Percentiles rank a stretch among this genome's conserved stretches.
Conservation (phyloP, 1,284 basidiomycete genomes). For the Malassezia furfur region DNA sequence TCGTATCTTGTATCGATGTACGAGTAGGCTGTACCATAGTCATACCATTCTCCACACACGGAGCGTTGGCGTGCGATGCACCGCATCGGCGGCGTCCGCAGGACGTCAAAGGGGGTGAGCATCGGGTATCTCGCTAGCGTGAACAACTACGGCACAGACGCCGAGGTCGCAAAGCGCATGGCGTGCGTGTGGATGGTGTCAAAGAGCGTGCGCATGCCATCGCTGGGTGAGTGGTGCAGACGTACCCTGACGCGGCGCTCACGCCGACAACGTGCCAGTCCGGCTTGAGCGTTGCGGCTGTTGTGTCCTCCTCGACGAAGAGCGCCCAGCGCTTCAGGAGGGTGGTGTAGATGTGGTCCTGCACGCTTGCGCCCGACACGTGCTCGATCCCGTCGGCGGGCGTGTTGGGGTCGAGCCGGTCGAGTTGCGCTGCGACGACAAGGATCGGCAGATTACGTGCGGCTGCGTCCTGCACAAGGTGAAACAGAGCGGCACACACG, state of each 20-base stretch:
- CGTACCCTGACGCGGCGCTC: slow-evolving; percentile 14
- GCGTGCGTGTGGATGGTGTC: background rate
- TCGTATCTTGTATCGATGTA: slow-evolving; percentile 6
- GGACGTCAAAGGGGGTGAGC: too few relatives aligned
- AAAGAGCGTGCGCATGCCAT: slow-evolving; percentile 2
- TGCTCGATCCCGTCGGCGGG: background rate
- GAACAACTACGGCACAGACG: background rate
- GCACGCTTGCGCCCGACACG: background rate
- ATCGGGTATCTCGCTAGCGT: background rate
- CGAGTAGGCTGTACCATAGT: slow-evolving; percentile 16
- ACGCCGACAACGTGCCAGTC: background rate
- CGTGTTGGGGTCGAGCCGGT: background rate
- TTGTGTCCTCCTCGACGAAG: background rate
- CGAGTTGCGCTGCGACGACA: slow-evolving; percentile 9
- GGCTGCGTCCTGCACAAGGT: background rate
- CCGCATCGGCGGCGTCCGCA: too few relatives aligned
- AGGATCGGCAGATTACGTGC: slow-evolving; percentile 3
- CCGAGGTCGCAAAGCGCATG: background rate
- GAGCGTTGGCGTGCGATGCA: too few relatives aligned
- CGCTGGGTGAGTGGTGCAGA: slow-evolving; percentile 4
- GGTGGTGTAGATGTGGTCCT: background rate
- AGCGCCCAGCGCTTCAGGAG: background rate
- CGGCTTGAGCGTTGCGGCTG: background rate
- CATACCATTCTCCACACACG: background rate
- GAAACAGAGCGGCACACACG: background rate